Conservation (phyloP, 768 basidiomycete species). For the Rhodotorula babjevae region DNA sequence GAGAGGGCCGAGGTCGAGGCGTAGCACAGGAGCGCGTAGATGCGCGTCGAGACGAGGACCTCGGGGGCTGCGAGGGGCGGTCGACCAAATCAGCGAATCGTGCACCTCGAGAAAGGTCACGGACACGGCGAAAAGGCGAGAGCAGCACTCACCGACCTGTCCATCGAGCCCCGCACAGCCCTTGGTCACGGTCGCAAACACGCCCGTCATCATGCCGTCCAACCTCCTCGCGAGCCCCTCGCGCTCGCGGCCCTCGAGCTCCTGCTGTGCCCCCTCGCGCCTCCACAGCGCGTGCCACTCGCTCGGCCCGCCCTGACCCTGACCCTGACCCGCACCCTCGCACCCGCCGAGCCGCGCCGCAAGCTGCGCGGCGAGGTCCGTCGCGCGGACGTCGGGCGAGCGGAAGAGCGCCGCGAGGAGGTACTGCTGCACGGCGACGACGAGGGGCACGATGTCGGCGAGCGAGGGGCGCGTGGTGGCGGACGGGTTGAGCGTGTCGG, state of each 20-base stretch:
- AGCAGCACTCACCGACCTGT: neutral
- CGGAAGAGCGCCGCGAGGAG: constrained; percentile 27
- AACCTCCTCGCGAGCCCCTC: neutral
- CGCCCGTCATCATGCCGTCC: constrained; percentile 19
- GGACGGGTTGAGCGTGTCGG: constrained; percentile 15
- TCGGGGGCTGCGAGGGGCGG: constrained; percentile 21
- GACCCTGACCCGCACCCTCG: too few species aligned
- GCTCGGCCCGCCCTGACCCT: neutral
- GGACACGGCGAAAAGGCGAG: too few species aligned
- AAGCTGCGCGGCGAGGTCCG: neutral
- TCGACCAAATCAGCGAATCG: neutral
- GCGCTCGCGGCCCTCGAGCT: neutral
- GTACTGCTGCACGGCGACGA: constrained; percentile 26
- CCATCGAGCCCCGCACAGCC: constrained; percentile 13
- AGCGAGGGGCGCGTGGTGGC: neutral
- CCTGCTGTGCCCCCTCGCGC: neutral
- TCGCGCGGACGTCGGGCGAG: neutral
- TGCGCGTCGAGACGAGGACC: constrained; percentile 49
- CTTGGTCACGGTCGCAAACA: constrained; percentile 29
- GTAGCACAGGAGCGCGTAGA: constrained; percentile 45
- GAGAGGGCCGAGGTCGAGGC: constrained; percentile 45
- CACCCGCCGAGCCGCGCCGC: neutral
- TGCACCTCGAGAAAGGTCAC: too few species aligned
- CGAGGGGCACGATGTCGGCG: constrained; percentile 30
- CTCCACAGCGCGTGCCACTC: constrained; percentile 7